phyloP scores from a whole-genome alignment of 345 rosid genomes.

The Tarenaya hassleriana region DNA sequence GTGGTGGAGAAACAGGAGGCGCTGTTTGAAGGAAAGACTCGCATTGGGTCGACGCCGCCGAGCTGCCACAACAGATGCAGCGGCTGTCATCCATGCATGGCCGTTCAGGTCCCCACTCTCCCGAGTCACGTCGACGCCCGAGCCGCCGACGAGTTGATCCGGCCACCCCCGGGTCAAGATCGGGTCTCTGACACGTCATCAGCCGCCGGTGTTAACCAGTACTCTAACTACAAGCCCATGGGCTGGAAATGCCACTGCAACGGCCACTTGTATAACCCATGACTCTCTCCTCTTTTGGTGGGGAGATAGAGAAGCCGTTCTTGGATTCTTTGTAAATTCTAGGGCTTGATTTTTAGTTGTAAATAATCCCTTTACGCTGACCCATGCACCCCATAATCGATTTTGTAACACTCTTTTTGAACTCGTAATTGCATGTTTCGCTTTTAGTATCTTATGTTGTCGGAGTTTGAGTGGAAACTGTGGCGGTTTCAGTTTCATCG shows the following conservation, averaged over 20 bases:
- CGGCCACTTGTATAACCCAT: constrained; percentile 74
- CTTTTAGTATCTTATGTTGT: too few species aligned
- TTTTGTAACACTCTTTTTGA: too few species aligned
- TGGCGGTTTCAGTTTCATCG: too few species aligned
- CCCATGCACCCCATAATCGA: too few species aligned
- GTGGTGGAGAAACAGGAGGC: constrained; percentile 30
- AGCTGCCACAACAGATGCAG: constrained; percentile 89
- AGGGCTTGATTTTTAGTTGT: too few species aligned
- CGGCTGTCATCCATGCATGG: constrained; percentile 82
- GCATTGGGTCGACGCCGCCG: constrained; percentile 87
- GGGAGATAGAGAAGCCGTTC: too few species aligned
- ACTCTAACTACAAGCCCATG: constrained; percentile 87
- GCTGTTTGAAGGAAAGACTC: constrained; percentile 52
- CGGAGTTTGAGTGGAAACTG: too few species aligned
- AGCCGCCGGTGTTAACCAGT: constrained; percentile 36
- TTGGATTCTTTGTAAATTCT: too few species aligned
- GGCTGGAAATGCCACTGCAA: constrained; percentile 87
- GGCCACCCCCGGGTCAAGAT: constrained; percentile 31
- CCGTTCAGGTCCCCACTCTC: constrained; percentile 64
- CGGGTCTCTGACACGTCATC: constrained; percentile 23
- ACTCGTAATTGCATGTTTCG: too few species aligned
- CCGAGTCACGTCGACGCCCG: constrained; percentile 36
- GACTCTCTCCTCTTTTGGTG: neutral
- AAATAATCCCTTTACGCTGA: too few species aligned
- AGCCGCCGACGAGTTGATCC: constrained; percentile 24